Percentiles rank a stretch among this genome's conserved stretches.
Evolutionary conservation across 176 grass and related monocot species (phyloP).

Genomic region (sorghum (Sorghum bicolor)): Sorghum_bicolor_NCBIv3 NC_012871.2:5384001-5384500

Average conservation of each 20-base stretch:
- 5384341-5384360: constrained; percentile 34
- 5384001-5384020: constrained; percentile 19
- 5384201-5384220: constrained; percentile 63
- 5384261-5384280: constrained; percentile 77
- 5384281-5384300: constrained; percentile 68
- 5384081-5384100: constrained; percentile 19
- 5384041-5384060: background rate
- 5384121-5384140: constrained; percentile 96
- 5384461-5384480: constrained; percentile 52
- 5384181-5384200: constrained; percentile 73
- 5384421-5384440: constrained; percentile 86
- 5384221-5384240: constrained; percentile 83
- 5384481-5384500: constrained; percentile 54
- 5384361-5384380: constrained; percentile 67
- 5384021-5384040: constrained; percentile 10
- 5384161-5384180: constrained; percentile 94
- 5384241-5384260: constrained; percentile 92
- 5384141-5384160: constrained; percentile 66
- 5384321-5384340: constrained; percentile 18
- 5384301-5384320: constrained; percentile 29
- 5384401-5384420: constrained; percentile 37
- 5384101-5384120: constrained; percentile 44
- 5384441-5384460: constrained; percentile 65
- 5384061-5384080: constrained; percentile 10
- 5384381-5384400: constrained; percentile 53